Percentiles rank a stretch among this genome's conserved stretches.
phyloP scores from a whole-genome alignment of 148 eudicot species.

The Rhododendron simsii region DNA sequence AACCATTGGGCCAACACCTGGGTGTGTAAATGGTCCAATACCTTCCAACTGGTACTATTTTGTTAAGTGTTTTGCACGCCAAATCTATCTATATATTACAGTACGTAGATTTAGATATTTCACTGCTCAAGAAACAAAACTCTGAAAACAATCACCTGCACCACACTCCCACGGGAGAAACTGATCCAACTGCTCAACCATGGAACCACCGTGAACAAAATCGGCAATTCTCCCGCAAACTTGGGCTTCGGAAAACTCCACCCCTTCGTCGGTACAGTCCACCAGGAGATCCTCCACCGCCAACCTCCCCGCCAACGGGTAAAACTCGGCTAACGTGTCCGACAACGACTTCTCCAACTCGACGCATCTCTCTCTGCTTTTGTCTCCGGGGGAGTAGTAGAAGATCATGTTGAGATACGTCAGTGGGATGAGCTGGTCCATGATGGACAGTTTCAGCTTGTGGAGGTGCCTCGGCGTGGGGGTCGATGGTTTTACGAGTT shows the following conservation, averaged over 20 bases:
- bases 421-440: slow-evolving; percentile 24
- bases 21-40: no score
- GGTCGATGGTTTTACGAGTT: slow-evolving; percentile 21
- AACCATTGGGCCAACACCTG: rapidly evolving
- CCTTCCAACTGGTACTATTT: no score
- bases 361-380: not conserved
- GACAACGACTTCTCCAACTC: slow-evolving; percentile 16
- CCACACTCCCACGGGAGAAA: slow-evolving; percentile 3
- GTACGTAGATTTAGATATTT: no score
- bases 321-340: slow-evolving; percentile 9
- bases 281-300: not conserved
- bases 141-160: not conserved
- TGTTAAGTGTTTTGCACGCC: not conserved
- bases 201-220: not conserved
- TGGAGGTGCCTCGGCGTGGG: slow-evolving; percentile 23
- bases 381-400: slow-evolving; percentile 4
- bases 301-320: slow-evolving; percentile 29
- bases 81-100: not conserved
- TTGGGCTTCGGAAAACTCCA: not conserved
- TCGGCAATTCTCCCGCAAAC: not conserved
- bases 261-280: slow-evolving; percentile 14
- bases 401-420: slow-evolving; percentile 6
- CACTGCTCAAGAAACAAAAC: no score
- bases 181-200: not conserved
- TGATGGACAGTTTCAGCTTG: slow-evolving; percentile 12